Percentiles rank a stretch among this genome's conserved stretches.
These are phyloP conservation scores for Rhododendron simsii DNA, from an alignment of 148 eudicot genomes.

Conservation along the genomic window DNA sequence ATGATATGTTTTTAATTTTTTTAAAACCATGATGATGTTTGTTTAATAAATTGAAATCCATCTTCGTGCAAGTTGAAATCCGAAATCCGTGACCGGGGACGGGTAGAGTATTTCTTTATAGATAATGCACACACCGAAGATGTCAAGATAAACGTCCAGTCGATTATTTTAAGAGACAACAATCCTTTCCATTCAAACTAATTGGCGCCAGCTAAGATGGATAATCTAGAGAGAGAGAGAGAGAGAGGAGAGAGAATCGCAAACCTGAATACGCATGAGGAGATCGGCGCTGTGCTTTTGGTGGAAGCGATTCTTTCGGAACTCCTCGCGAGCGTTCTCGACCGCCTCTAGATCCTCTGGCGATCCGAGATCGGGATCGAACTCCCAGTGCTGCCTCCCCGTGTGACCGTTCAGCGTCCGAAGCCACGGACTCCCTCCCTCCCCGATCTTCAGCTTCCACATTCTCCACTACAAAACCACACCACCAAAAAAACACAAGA, in stretches of 20 bases:
- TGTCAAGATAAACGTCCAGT: not conserved
- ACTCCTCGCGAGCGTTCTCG: not conserved
- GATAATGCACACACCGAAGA: too few relatives aligned
- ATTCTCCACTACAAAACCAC: not conserved
- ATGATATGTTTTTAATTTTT: too few relatives aligned
- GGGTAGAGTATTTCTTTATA: too few relatives aligned
- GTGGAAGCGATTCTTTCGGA: not conserved
- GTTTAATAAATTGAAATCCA: too few relatives aligned
- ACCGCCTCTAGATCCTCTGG: not conserved
- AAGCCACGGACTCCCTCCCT: not conserved
- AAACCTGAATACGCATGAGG: not conserved
- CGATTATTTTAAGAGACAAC: not conserved
- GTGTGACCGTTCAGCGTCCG: not conserved
- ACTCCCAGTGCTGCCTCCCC: not conserved
- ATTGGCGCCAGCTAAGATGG: not conserved
- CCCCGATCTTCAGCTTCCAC: conserved; percentile 1
- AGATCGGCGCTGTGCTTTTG: not conserved
- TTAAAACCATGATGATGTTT: too few relatives aligned
- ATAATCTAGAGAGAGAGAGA: not conserved
- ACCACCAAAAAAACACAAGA: too few relatives aligned
- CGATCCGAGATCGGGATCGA: not conserved
- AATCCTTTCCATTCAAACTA: not conserved
- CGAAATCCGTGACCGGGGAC: too few relatives aligned
- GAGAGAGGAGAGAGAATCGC: not conserved
- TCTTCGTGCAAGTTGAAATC: too few relatives aligned